These are phyloP conservation scores for Fraxinus paxiana DNA, from an alignment of 305 asterid species.

Conservation along the genomic window DNA sequence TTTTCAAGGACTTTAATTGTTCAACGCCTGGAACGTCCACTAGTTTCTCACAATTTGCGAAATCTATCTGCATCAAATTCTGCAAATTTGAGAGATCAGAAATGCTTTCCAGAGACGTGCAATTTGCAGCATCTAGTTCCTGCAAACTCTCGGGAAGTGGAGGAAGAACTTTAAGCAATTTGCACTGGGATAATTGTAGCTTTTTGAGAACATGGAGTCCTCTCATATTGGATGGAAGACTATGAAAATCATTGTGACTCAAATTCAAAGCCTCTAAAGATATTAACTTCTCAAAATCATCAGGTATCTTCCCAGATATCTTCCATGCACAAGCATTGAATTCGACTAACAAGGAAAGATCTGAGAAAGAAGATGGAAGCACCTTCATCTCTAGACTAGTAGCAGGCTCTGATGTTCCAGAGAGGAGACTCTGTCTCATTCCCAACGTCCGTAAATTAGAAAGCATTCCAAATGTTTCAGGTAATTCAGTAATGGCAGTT, in stretches of 20 bases:
- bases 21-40: constrained; percentile 26
- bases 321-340: constrained; percentile 32
- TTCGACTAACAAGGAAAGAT: constrained; percentile 25
- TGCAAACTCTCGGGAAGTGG: constrained; percentile 27
- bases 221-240: constrained; percentile 30
- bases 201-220: constrained; percentile 19
- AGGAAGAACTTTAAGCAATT: constrained; percentile 23
- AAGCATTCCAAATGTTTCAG: constrained; percentile 33
- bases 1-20: constrained; percentile 26
- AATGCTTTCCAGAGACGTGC: constrained; percentile 16
- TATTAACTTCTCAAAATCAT: constrained; percentile 27
- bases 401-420: neutral
- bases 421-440: constrained; percentile 25
- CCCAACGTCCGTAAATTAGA: constrained; percentile 24
- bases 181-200: constrained; percentile 22
- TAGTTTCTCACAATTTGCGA: constrained; percentile 24
- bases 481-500: constrained; percentile 31
- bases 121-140: constrained; percentile 23
- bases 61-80: constrained; percentile 14
- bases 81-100: constrained; percentile 20
- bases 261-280: constrained; percentile 23
- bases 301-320: constrained; percentile 27
- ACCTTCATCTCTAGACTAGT: constrained; percentile 6
- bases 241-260: constrained; percentile 26
- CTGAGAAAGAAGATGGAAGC: constrained; percentile 36